Conservation (phyloP, 176 grass and related monocot species). For the Cenchrus americanus region DNA sequence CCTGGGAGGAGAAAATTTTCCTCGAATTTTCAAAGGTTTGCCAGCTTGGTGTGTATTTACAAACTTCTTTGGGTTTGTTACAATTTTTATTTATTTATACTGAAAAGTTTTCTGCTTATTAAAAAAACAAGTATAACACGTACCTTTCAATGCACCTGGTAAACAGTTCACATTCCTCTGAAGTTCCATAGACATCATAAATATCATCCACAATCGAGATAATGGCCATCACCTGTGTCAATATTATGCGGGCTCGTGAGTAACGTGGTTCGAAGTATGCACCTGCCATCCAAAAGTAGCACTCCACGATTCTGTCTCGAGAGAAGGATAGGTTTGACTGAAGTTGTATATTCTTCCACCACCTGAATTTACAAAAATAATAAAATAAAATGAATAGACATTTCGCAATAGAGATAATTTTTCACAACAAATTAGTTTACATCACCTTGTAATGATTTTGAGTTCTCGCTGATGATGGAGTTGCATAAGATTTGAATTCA, state of each 20-base stretch:
- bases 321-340: neutral
- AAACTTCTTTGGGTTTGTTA: too few relatives aligned
- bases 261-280: slow-evolving; percentile 20
- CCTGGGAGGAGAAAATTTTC: too few relatives aligned
- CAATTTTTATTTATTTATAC: too few relatives aligned
- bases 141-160: neutral
- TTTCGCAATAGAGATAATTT: too few relatives aligned
- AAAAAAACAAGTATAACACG: neutral
- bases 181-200: slow-evolving; percentile 28
- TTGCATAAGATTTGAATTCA: slow-evolving; percentile 13
- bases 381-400: too few relatives aligned
- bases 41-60: too few relatives aligned
- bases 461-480: slow-evolving; percentile 2
- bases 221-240: neutral
- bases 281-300: slow-evolving; percentile 21
- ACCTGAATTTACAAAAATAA: neutral
- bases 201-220: neutral
- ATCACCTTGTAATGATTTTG: slow-evolving; percentile 6
- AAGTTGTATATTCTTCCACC: slow-evolving; percentile 3
- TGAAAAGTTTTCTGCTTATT: too few relatives aligned
- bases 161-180: neutral
- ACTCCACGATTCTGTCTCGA: slow-evolving; percentile 22
- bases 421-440: neutral
- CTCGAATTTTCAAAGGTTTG: too few relatives aligned
- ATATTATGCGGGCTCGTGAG: neutral